Percentiles rank a stretch among this genome's conserved stretches.
Evolutionary conservation across 805 yeast species (phyloP).

Genomic region (Candida gorgasii): DNA sequence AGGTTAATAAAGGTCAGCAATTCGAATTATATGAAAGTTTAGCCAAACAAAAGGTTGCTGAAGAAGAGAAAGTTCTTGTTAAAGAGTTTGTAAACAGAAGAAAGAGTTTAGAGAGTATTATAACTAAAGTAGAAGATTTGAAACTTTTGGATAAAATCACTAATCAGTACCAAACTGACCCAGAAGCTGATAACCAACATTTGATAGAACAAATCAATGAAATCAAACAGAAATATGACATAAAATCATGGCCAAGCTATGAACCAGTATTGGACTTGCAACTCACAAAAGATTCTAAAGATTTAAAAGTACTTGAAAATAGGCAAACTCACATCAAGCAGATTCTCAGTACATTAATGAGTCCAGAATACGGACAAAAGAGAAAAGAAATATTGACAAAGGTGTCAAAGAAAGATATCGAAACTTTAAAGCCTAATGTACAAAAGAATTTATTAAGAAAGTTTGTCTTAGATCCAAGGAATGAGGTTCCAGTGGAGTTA

Average conservation of each 20-base stretch:
- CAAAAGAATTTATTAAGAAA: slow-evolving; percentile 71
- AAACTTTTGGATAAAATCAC: slow-evolving; percentile 33
- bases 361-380: slow-evolving; percentile 22
- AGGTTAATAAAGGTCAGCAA: slow-evolving; percentile 87
- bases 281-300: slow-evolving; percentile 23
- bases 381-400: slow-evolving; percentile 24
- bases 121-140: slow-evolving; percentile 39
- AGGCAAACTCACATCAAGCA: slow-evolving; percentile 28
- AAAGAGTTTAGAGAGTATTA: slow-evolving; percentile 23
- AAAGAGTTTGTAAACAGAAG: slow-evolving; percentile 53
- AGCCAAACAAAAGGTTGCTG: slow-evolving; percentile 64
- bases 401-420: slow-evolving; percentile 20
- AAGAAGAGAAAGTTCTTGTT: slow-evolving; percentile 64
- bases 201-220: slow-evolving; percentile 31
- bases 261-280: slow-evolving; percentile 40
- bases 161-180: slow-evolving; percentile 25
- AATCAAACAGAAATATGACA: slow-evolving; percentile 39
- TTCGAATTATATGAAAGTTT: slow-evolving; percentile 76
- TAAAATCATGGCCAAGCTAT: slow-evolving; percentile 42
- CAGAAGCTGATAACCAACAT: slow-evolving; percentile 12
- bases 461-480: slow-evolving; percentile 45
- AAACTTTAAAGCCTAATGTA: slow-evolving; percentile 36
- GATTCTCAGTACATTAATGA: slow-evolving; percentile 35
- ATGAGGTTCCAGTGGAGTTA: slow-evolving; percentile 25
- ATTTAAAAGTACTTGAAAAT: slow-evolving; percentile 29